Evolutionary conservation across 192 early-diverging fungal genomes (phyloP), one percentile per base, ranked within the genome.

Genomic region (Coemansia sp.): DNA sequence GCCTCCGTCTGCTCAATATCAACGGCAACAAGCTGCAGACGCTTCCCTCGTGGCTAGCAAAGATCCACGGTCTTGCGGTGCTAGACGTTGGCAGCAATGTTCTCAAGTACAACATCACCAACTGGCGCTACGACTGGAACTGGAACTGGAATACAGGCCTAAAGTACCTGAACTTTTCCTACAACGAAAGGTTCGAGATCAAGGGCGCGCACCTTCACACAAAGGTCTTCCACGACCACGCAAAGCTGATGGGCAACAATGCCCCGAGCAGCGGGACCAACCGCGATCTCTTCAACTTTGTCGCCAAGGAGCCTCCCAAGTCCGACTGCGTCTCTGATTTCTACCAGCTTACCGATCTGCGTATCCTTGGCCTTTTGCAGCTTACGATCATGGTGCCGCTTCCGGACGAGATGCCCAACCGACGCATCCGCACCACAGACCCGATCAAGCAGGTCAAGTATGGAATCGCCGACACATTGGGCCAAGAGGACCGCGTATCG

Each of bases 41-140:
- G 0, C 81, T 96, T 14, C 94, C 94, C 1, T 93, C 92, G 9
- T 92, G 93, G 83, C 83, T 95, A n/a, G 90, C 88, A 60, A 95
- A 95, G 77, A 84, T 95, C 16, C 81, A 88, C 58, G 82, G 86
- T 23, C 78, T 95, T 34, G 61, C 84, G 4, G 86, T 87, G n/a
- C 74, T 95, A 14, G 94, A 95, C 73, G 88, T 93, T 10, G 91
- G 94, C 42, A 90, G 88, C 69, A 93, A 95, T 58, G 83, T 86
- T 28, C 81, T 95, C 49, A 92, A 92, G 79, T 95, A 94, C 72
- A 95, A 95, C 65, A 92, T 94, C 58, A 85, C 90, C 39, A 95
- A 95, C 72, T 95, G 93, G 92, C 91, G 89, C 14, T 94, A 91
- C 69, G 94, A 95, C 66, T 95, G 94, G 94, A 95, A 95, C 67